Percentiles rank a stretch among this genome's conserved stretches.
phyloP scores from a whole-genome alignment of 1,284 basidiomycete species.

The Abortiporus biennis region DNA sequence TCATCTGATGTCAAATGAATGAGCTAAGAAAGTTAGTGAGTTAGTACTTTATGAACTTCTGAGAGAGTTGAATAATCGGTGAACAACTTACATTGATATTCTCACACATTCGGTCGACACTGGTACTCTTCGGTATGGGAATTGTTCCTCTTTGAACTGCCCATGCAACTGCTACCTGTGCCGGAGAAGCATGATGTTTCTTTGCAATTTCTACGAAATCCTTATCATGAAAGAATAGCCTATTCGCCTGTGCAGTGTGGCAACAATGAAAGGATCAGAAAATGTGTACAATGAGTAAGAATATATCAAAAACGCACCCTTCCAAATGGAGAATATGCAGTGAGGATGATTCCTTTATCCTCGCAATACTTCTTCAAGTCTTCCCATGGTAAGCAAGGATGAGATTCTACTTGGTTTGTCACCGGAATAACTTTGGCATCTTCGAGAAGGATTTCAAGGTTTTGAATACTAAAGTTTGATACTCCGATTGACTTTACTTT shows the following conservation, averaged over 20 bases:
- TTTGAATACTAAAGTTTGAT: slow-evolving; percentile 57
- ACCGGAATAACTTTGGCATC: slow-evolving; percentile 38
- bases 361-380: slow-evolving; percentile 41
- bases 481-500: slow-evolving; percentile 52
- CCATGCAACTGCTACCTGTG: slow-evolving; percentile 43
- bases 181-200: slow-evolving; percentile 34
- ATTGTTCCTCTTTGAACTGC: slow-evolving; percentile 29
- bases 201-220: slow-evolving; percentile 38
- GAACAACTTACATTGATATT: slow-evolving; percentile 34
- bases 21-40: slow-evolving; percentile 31
- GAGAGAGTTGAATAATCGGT: background rate
- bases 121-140: slow-evolving; percentile 34
- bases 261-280: slow-evolving; percentile 15
- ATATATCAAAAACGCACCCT: slow-evolving; percentile 7
- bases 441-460: slow-evolving; percentile 30
- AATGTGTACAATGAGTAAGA: background rate
- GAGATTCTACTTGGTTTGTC: slow-evolving; percentile 45
- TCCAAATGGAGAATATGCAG: slow-evolving; percentile 62
- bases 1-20: slow-evolving; percentile 31
- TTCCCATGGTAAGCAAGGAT: slow-evolving; percentile 38
- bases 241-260: background rate
- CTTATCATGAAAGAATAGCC: slow-evolving; percentile 18
- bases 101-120: slow-evolving; percentile 35
- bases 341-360: slow-evolving; percentile 38
- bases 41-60: background rate